A percentile compares a stretch with the other conserved stretches of the same genome.
These are phyloP conservation scores for Urostyla sp. DNA, from an alignment of 73 alveolate genomes.

Conservation along the genomic window DNA sequence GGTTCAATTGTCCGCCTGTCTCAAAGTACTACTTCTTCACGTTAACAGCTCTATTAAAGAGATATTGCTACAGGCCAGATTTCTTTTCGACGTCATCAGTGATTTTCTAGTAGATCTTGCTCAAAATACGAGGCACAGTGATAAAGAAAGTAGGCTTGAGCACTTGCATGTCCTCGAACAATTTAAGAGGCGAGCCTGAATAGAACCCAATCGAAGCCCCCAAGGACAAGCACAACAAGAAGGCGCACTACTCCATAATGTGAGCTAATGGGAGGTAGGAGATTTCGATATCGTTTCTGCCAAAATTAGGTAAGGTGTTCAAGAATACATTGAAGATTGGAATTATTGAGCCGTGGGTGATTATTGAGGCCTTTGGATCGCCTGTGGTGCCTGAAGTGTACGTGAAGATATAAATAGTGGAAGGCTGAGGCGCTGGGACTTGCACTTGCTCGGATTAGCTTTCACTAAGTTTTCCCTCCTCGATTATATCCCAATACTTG, in stretches of 20 bases:
- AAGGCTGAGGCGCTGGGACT: constrained; percentile 64
- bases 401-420: constrained; percentile 76
- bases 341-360: constrained; percentile 59
- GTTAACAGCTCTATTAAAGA: constrained; percentile 72
- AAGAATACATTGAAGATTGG: constrained; percentile 27
- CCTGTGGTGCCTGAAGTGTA: constrained; percentile 87
- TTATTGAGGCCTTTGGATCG: constrained; percentile 76
- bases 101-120: constrained; percentile 72
- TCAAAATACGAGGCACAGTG: constrained; percentile 78
- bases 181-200: constrained; percentile 66
- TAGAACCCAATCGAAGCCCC: constrained; percentile 67
- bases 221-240: constrained; percentile 47
- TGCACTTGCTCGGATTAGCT: constrained; percentile 9
- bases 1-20: constrained; percentile 57
- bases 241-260: constrained; percentile 53
- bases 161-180: constrained; percentile 73
- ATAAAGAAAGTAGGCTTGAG: constrained; percentile 81
- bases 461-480: constrained; percentile 47
- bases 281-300: constrained; percentile 36
- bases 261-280: constrained; percentile 76
- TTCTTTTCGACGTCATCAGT: constrained; percentile 39
- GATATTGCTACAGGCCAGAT: constrained; percentile 55
- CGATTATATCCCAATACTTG: constrained; percentile 45
- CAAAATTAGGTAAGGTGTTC: constrained; percentile 3
- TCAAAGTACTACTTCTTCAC: constrained; percentile 66